Base-by-base conservation (phyloP, 768 basidiomycete species). In the Hygrophorus pudorinus region DNA sequence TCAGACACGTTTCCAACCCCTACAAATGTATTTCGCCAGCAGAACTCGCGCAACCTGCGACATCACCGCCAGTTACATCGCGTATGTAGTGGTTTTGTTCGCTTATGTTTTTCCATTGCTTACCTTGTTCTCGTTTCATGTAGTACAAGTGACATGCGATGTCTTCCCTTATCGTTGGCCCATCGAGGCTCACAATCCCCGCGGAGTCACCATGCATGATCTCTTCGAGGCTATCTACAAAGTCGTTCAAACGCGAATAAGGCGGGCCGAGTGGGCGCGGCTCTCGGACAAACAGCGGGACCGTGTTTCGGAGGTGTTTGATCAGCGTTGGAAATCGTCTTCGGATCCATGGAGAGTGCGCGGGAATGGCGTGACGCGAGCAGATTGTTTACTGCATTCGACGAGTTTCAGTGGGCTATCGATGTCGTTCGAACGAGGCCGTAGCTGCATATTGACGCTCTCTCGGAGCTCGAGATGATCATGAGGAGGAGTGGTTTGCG, bases 321-420 rank as follows among this genome's bases (percentile, higher is more conserved):
- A 74, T 33, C 50, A 57, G 16, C 72, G 78, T 11, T 77, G 74
- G 62, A 57, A 55, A 16, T 53, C 56, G 7, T 63, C 72, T 2
- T 49, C 49, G 4, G 49, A 71, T 44, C 67, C 67, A 20, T 51
- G 53, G 13, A 56, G 44, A 41, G 59, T 63, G 16, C 66, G 65
- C 17, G 53, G 56, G 10, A 55, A 58, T 4, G 77, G 77, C 4
- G 59, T 77, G 1, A 55, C 68, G 50, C 64, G 75, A 24, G 59
- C 68, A 20, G 78, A 80, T 45, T 73, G 64, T 51, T 48, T 80
- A 20, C 61, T 73, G 30, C 58, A 61, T 40, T 72, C 73, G 40
- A 71, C 67, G 11, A 44, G 62, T 39, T 79, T 79, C 45, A 74
- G 66, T 5, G 78, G 78, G n/a, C 56, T 79, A 41, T 65, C 72